Evolutionary conservation across 73 alveolate genomes (phyloP), one percentile per base, ranked within the genome.

Genomic region (Paramecium sexaurelia): DNA sequence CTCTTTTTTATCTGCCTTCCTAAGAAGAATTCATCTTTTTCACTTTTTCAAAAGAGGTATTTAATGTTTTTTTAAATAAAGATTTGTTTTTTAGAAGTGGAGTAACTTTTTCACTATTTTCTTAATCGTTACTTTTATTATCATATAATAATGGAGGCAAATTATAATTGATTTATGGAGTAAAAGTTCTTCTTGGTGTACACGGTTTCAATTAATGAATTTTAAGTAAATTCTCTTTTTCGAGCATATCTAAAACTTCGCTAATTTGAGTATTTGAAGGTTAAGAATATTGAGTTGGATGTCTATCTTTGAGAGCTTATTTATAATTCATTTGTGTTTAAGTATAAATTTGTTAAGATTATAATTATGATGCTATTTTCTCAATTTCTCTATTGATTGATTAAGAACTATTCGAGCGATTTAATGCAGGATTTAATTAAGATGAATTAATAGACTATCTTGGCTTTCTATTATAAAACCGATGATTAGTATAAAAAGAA

Each of bases 201-300:
- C 55, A 19, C 32, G 55, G 56, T 69, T 69, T 69, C 27, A 69
- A 26, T 35, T 69, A 29, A 32, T 69, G 55, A 69, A 69, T 69
- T 69, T 37, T 69, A 2, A 69, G 55, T 35, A 69, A 35, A 35
- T 69, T 69, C 32, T 69, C 85, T 32, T 69, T 69, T 69, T 69
- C 47, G n/a, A 69, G 40, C 85, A 69, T 10, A 26, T 69, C 85
- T 0, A 69, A 10, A 11, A 69, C 40, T 29, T 69, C 56, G 0
- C 8, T 35, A 11, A 69, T 37, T 69, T 69, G 40, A 10, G 27
- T 69, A 13, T 20, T 57, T 7, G 36, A 27, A 43, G 82, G 40
- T 57, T 57, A 57, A 69, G 85, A 32, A 15, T 32, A 35, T 69
- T 69, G 20, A 69, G 85, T 27, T 29, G 57, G 85, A 32, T 68